Conservation (phyloP, 176 grass and related monocot genomes). For the Pontederia crassipes region DNA sequence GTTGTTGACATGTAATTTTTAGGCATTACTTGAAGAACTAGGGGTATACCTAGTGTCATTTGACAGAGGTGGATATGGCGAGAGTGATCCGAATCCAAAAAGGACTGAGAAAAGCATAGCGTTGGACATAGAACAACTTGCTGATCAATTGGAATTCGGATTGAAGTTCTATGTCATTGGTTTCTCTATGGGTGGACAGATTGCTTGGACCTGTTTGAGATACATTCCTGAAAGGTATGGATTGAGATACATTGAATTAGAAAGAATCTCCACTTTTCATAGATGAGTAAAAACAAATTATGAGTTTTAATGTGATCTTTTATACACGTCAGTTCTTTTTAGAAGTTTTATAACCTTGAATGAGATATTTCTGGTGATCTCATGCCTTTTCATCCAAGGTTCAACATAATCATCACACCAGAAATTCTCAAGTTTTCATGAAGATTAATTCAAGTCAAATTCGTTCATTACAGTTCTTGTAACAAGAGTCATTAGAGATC, state of each 20-base stretch:
- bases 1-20: neutral
- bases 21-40: conserved; percentile 49
- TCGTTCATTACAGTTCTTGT: too few species aligned
- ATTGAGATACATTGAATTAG: neutral
- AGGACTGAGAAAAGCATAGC: conserved; percentile 47
- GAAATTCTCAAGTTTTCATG: too few species aligned
- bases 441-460: too few species aligned
- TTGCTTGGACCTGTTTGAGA: conserved; percentile 65
- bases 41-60: conserved; percentile 64
- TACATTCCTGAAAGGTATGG: conserved; percentile 63
- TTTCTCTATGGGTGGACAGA: conserved; percentile 71
- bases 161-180: conserved; percentile 59
- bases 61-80: conserved; percentile 71
- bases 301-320: too few species aligned
- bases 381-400: too few species aligned
- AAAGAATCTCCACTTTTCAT: too few species aligned
- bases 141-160: conserved; percentile 49
- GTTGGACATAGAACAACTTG: conserved; percentile 54
- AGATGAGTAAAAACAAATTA: too few species aligned
- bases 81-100: conserved; percentile 63
- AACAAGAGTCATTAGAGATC: too few species aligned
- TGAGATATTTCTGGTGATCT: too few species aligned
- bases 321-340: too few species aligned
- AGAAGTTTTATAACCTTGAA: too few species aligned
- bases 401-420: too few species aligned